Base-by-base conservation (phyloP, 2,329 filamentous ascomycete genomes). In the Neonectria coccinea region DNA sequence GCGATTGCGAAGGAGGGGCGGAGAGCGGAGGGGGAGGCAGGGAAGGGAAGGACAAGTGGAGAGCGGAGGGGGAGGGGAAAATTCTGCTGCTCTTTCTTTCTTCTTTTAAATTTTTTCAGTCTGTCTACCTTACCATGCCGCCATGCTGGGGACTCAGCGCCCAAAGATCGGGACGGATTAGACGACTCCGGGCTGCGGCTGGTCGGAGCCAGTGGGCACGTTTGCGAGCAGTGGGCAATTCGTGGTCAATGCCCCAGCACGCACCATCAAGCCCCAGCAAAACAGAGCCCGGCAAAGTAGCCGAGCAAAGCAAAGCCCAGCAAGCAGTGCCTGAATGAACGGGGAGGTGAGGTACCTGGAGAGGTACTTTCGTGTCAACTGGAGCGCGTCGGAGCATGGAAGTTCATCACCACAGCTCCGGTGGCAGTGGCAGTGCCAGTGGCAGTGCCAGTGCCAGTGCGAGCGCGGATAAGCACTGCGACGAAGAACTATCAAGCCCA, bases 211-310 rank as follows among this genome's bases (percentile, higher is more conserved):
- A 42, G 70, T 67, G 70, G 62, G 57, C 59, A 62, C 62, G 51
- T 50, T 45, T 25, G 51, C 25, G 51, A 47, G 60, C 56, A 64
- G 29, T 53, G 59, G 59, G 60, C 70, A 61, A 56, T 62, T 47
- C 41, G 67, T 69, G 70, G 70, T 65, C 70, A 73, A 72, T 71
- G 70, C 70, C 69, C 44, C 58, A 66, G 55, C 70, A 66, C 63
- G 61, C 64, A 67, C 61, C 55, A 62, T 39, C 50, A 29, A 65
- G 50, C 36, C 41, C 59, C 48, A 62, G 50, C 58, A 55, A 42
- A 59, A 25, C 41, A 33, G 39, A 36, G 53, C 39, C 67, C 59
- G 60, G 59, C 39, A 20, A 66, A 42, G 39, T 7, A 42, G 39
- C 16, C 16, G 7, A 18, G 39, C 14, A 41, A 39, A 41, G 33